A percentile compares a stretch with the other conserved stretches of the same genome.
These are phyloP conservation scores for Saturnispora serradocipensis DNA, from an alignment of 805 yeast species.

Conservation along the genomic window DNA sequence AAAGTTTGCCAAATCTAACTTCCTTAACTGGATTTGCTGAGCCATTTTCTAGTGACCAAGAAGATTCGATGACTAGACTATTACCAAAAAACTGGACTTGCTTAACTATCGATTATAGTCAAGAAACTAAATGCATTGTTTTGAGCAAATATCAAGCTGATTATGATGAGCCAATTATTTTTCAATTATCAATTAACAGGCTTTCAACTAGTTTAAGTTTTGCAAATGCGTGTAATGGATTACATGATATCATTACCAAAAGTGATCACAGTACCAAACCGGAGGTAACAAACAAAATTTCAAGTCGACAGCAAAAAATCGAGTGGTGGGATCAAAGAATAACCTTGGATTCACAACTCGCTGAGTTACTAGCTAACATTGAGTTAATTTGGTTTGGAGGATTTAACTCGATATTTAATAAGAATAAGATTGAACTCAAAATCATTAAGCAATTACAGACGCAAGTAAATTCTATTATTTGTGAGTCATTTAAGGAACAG, in stretches of 20 bases:
- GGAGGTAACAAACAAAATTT: constrained; percentile 42
- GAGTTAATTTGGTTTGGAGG: constrained; percentile 74
- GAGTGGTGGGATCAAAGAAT: constrained; percentile 75
- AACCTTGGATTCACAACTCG: constrained; percentile 47
- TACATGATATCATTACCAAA: constrained; percentile 43
- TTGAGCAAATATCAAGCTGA: constrained; percentile 22
- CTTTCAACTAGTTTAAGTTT: constrained; percentile 38
- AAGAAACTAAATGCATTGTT: constrained; percentile 47
- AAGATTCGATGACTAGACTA: background rate
- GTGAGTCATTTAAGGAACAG: background rate
- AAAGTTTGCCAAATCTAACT: constrained; percentile 13
- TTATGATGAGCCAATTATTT: constrained; percentile 23
- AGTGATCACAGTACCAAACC: constrained; percentile 55
- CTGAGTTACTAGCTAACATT: constrained; percentile 43
- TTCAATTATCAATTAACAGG: constrained; percentile 54
- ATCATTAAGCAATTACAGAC: constrained; percentile 11
- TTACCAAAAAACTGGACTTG: constrained; percentile 49
- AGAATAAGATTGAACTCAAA: constrained; percentile 19
- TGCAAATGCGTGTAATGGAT: constrained; percentile 35
- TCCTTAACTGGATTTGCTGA: background rate
- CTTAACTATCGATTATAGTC: constrained; percentile 52
- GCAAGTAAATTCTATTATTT: background rate
- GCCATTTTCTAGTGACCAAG: background rate
- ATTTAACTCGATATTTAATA: constrained; percentile 51
- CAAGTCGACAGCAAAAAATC: constrained; percentile 49